Evolutionary conservation across 2,329 filamentous ascomycete genomes (phyloP).

Genomic region (Nigrograna mackinnonii): DNA sequence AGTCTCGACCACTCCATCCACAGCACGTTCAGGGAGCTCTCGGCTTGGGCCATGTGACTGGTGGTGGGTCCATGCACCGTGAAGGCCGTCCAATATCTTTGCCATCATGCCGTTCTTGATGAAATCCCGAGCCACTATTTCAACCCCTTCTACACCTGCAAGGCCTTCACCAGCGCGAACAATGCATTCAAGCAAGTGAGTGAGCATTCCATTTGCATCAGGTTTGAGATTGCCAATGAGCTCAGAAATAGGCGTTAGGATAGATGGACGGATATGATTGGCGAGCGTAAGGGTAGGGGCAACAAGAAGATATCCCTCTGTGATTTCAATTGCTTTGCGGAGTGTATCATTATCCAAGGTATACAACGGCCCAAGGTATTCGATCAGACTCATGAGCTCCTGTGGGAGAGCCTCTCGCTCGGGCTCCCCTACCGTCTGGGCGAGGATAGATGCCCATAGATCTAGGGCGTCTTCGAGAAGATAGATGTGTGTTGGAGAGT

Average conservation of each 20-base stretch:
- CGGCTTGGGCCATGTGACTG: constrained; percentile 77
- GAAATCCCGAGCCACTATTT: constrained; percentile 56
- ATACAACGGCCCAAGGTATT: constrained; percentile 51
- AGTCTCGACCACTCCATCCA: constrained; percentile 76
- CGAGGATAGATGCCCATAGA: constrained; percentile 79
- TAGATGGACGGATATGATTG: constrained; percentile 41
- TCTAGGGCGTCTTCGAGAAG: constrained; percentile 91
- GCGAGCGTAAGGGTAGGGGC: constrained; percentile 51
- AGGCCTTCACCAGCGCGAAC: constrained; percentile 56
- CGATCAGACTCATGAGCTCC: constrained; percentile 47
- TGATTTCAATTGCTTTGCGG: constrained; percentile 53
- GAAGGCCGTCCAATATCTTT: constrained; percentile 52
- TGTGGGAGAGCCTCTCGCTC: constrained; percentile 44
- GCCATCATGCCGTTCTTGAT: constrained; percentile 63
- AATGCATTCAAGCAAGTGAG: constrained; percentile 50
- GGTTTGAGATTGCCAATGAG: constrained; percentile 51
- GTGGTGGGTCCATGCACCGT: constrained; percentile 56
- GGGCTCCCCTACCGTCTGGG: constrained; percentile 56
- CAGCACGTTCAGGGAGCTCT: constrained; percentile 65
- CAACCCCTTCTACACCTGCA: constrained; percentile 54
- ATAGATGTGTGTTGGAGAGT: constrained; percentile 67
- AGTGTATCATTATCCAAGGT: constrained; percentile 53
- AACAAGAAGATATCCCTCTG: constrained; percentile 53
- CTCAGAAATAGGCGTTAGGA: constrained; percentile 45
- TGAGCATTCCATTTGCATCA: constrained; percentile 52